Evolutionary conservation across 177 flowering plant genomes (phyloP).

Genomic region (Vitis hybrid): DNA sequence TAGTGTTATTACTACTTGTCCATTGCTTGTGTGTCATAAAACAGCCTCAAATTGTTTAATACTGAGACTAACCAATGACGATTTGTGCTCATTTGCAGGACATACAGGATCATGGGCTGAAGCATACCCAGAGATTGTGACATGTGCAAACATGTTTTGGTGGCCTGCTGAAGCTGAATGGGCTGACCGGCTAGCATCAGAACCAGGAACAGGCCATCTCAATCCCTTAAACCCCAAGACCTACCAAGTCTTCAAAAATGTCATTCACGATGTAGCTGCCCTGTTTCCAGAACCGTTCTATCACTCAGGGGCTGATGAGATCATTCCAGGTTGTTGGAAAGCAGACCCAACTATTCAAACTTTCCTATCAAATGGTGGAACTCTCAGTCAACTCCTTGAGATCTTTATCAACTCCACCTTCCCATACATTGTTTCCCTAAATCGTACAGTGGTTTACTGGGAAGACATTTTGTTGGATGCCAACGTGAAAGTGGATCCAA

Average conservation of each 20-base stretch:
- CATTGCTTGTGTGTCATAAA: too few species aligned
- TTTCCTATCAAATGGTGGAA: constrained; percentile 52
- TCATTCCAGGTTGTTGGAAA: constrained; percentile 84
- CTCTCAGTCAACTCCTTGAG: constrained; percentile 75
- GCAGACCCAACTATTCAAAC: constrained; percentile 54
- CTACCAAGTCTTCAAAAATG: constrained; percentile 61
- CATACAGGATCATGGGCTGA: constrained; percentile 95
- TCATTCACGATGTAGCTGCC: constrained; percentile 46
- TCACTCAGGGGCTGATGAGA: constrained; percentile 86
- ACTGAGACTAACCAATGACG: not conserved
- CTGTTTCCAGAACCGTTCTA: constrained; percentile 76
- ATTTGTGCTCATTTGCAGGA: constrained; percentile 34
- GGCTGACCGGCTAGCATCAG: constrained; percentile 71
- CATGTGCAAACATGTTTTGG: constrained; percentile 92
- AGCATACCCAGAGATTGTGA: constrained; percentile 87
- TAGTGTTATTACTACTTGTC: too few species aligned
- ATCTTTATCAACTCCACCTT: constrained; percentile 61
- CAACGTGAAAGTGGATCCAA: constrained; percentile 37
- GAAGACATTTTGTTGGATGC: constrained; percentile 73
- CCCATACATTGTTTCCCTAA: constrained; percentile 61
- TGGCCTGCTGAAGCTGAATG: constrained; percentile 56
- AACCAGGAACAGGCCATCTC: constrained; percentile 94
- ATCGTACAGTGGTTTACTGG: constrained; percentile 78
- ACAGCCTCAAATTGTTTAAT: too few species aligned
- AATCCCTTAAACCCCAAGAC: constrained; percentile 82